Evolutionary conservation across 345 rosid genomes (phyloP).

Genomic region (Lumnitzera racemosa): DNA sequence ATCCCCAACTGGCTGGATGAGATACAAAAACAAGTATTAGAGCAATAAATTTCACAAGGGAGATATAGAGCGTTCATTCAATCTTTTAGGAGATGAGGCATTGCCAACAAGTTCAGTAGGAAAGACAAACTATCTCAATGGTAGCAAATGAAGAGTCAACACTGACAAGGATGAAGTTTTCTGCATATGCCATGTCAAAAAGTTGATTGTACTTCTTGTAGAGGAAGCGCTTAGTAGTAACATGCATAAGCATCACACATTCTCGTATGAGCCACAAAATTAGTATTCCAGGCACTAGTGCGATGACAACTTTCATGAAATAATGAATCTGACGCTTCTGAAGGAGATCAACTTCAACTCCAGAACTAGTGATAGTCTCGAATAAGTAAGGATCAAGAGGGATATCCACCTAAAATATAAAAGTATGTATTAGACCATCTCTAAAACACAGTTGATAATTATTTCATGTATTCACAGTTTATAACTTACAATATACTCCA

Average conservation of each 20-base stretch:
- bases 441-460: constrained; percentile 8
- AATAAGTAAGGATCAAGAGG: constrained; percentile 92
- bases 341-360: constrained; percentile 92
- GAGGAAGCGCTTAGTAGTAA: constrained; percentile 76
- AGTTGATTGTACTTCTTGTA: constrained; percentile 86
- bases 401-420: constrained; percentile 63
- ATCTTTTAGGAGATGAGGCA: too few species aligned
- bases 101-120: not conserved
- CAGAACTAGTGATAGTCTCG: constrained; percentile 74
- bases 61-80: too few species aligned
- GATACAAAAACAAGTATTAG: constrained; percentile 3
- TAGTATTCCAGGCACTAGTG: constrained; percentile 74
- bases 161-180: constrained; percentile 82
- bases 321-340: constrained; percentile 89
- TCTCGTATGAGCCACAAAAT: constrained; percentile 76
- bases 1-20: constrained; percentile 84
- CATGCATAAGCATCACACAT: constrained; percentile 67
- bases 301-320: constrained; percentile 73
- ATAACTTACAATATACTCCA: constrained; percentile 80
- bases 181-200: constrained; percentile 85
- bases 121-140: not conserved
- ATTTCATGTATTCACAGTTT: constrained; percentile 9
- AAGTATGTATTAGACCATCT: constrained; percentile 8
- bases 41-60: too few species aligned
- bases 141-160: constrained; percentile 10